Conservation (phyloP, 192 early-diverging fungal species). For the Backusella morwellensis region DNA sequence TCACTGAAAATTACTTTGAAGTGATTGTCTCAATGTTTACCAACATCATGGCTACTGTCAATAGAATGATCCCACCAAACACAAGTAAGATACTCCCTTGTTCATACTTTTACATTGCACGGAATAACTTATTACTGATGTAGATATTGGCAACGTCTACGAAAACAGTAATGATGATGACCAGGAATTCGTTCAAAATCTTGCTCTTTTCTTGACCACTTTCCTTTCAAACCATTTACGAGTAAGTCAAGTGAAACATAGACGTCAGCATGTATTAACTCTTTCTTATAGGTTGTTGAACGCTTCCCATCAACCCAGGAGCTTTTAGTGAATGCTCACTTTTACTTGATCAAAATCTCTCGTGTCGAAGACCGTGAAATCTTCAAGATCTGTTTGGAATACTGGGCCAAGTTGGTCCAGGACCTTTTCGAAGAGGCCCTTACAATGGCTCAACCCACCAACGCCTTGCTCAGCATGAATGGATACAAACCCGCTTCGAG, state of each 20-base stretch:
- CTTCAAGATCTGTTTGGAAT: constrained; percentile 97
- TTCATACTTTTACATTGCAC: too few relatives aligned
- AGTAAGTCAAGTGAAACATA: constrained; percentile 40
- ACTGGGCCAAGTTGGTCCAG: constrained; percentile 90
- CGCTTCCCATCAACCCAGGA: constrained; percentile 48
- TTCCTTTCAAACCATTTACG: constrained; percentile 85
- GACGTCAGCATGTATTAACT: not conserved
- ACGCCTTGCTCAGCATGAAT: constrained; percentile 55
- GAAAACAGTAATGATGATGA: constrained; percentile 84
- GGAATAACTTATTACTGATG: not conserved
- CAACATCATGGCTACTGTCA: constrained; percentile 70
- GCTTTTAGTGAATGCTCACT: constrained; percentile 73
- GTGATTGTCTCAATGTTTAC: constrained; percentile 88
- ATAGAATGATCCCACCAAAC: constrained; percentile 64
- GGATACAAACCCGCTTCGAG: constrained; percentile 50
- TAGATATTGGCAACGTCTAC: constrained; percentile 81
- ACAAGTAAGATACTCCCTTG: constrained; percentile 49
- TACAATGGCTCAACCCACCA: constrained; percentile 51
- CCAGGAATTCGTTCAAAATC: constrained; percentile 95
- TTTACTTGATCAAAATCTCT: constrained; percentile 88
- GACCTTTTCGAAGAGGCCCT: constrained; percentile 90
- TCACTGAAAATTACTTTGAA: constrained; percentile 77
- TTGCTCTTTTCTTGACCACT: constrained; percentile 88
- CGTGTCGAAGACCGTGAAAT: constrained; percentile 94
- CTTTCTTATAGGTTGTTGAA: constrained; percentile 50